These are phyloP conservation scores for Capsicum chinense DNA, from an alignment of 257 asterid species.

Conservation along the genomic window DNA sequence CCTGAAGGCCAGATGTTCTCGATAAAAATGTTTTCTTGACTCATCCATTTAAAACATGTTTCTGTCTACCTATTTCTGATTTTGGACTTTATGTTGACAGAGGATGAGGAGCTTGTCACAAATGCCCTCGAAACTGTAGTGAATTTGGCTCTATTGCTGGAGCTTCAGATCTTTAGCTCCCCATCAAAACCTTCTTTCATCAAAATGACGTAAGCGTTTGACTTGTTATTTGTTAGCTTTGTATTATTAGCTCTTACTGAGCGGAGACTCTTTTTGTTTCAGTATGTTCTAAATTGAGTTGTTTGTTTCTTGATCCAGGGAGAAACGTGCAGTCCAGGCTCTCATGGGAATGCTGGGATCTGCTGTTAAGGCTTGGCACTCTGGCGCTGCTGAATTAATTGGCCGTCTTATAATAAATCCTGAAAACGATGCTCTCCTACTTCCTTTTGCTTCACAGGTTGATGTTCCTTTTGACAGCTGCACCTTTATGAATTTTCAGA, in stretches of 20 bases:
- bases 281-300: constrained; percentile 26
- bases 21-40: neutral
- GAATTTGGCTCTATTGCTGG: constrained; percentile 83
- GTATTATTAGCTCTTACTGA: constrained; percentile 26
- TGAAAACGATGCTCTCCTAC: constrained; percentile 87
- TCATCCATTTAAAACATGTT: constrained; percentile 6
- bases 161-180: constrained; percentile 92
- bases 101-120: constrained; percentile 98
- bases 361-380: constrained; percentile 89
- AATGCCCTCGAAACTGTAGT: constrained; percentile 86
- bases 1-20: neutral
- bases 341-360: constrained; percentile 92
- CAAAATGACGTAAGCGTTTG: constrained; percentile 73
- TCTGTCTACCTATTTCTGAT: neutral
- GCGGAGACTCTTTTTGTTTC: constrained; percentile 29
- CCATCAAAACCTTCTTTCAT: constrained; percentile 74
- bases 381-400: constrained; percentile 92
- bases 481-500: neutral
- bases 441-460: constrained; percentile 92
- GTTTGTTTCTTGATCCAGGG: constrained; percentile 48
- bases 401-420: constrained; percentile 96
- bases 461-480: constrained; percentile 24
- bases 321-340: constrained; percentile 87
- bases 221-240: constrained; percentile 26
- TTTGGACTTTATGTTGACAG: constrained; percentile 46